phyloP scores from a whole-genome alignment of 352 stramenopile species.

The Nothophytophthora sp. region DNA sequence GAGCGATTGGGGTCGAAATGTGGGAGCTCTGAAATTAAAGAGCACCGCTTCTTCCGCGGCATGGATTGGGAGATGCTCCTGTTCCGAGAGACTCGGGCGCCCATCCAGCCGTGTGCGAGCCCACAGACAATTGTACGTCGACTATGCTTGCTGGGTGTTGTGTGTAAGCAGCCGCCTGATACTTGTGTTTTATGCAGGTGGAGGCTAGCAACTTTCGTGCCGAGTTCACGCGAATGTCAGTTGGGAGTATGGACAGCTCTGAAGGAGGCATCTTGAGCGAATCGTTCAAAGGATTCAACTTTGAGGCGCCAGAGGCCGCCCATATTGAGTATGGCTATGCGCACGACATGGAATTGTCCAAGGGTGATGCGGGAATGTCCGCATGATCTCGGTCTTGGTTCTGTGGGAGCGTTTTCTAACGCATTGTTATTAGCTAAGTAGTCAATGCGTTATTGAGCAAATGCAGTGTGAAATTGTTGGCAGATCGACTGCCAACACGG shows the following conservation, averaged over 20 bases:
- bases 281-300: slow-evolving; percentile 91
- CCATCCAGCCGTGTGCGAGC: slow-evolving; percentile 62
- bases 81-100: slow-evolving; percentile 58
- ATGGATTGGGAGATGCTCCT: slow-evolving; percentile 72
- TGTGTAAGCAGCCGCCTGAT: neutral
- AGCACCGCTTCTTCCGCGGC: slow-evolving; percentile 61
- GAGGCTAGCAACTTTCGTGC: slow-evolving; percentile 81
- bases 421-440: too few species aligned
- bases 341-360: slow-evolving; percentile 26
- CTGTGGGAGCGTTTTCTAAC: too few species aligned
- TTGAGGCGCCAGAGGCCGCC: slow-evolving; percentile 45
- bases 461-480: too few species aligned
- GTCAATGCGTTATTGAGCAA: too few species aligned
- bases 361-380: neutral
- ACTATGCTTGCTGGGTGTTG: neutral
- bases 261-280: slow-evolving; percentile 36
- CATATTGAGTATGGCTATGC: slow-evolving; percentile 65
- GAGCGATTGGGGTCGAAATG: slow-evolving; percentile 50
- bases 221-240: slow-evolving; percentile 78
- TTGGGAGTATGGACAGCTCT: slow-evolving; percentile 43
- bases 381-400: too few species aligned
- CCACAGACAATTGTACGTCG: slow-evolving; percentile 49
- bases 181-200: slow-evolving; percentile 5
- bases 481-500: too few species aligned
- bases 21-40: slow-evolving; percentile 57